Conservation (phyloP, 1,284 basidiomycete genomes). For the Ustilago xerochloae region DNA sequence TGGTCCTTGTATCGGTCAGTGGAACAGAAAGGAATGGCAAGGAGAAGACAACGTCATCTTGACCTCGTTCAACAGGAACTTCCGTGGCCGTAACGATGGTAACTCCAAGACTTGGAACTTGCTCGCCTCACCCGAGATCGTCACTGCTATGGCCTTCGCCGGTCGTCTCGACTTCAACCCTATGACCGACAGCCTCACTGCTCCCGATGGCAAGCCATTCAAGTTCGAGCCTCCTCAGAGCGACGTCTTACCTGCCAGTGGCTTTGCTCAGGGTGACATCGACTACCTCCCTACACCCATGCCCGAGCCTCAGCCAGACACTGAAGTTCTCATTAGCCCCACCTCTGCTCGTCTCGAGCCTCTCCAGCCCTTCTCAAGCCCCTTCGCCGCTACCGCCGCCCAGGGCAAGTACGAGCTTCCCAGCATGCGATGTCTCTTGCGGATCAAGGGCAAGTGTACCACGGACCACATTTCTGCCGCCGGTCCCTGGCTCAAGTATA, state of each 20-base stretch:
- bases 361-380: conserved; percentile 85
- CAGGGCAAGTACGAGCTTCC: conserved; percentile 79
- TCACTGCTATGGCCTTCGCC: conserved; percentile 91
- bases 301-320: conserved; percentile 76
- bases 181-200: conserved; percentile 80
- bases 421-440: conserved; percentile 77
- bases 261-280: conserved; percentile 83
- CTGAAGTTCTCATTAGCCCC: conserved; percentile 77
- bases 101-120: conserved; percentile 98
- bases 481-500: conserved; percentile 92
- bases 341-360: conserved; percentile 77
- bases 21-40: conserved; percentile 91
- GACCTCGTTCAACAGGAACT: conserved; percentile 98
- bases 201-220: conserved; percentile 81
- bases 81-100: conserved; percentile 97
- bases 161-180: conserved; percentile 96
- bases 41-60: conserved; percentile 95
- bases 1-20: conserved; percentile 98
- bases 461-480: conserved; percentile 76
- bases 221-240: conserved; percentile 87
- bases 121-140: conserved; percentile 94
- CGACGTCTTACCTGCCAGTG: conserved; percentile 82
- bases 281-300: conserved; percentile 82
- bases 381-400: conserved; percentile 73
- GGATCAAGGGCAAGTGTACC: conserved; percentile 96